These are phyloP conservation scores for Boletus coccyginus DNA, from an alignment of 768 basidiomycete species.

Conservation along the genomic window DNA sequence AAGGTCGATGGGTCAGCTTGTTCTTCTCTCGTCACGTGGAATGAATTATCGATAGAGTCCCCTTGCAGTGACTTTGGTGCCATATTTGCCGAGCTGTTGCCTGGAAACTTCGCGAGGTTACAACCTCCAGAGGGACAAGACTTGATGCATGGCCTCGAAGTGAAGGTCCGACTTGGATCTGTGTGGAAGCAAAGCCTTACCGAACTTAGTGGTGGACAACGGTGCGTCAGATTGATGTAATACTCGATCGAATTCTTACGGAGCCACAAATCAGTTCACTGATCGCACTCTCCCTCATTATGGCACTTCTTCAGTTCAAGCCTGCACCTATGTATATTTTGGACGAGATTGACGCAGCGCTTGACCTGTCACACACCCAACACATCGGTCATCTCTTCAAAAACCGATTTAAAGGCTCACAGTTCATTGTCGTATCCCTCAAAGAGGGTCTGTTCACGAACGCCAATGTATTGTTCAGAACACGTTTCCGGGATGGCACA, in stretches of 20 bases:
- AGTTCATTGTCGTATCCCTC: constrained; percentile 96
- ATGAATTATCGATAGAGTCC: background rate
- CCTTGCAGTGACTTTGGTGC: constrained; percentile 82
- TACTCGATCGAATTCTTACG: background rate
- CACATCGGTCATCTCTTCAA: constrained; percentile 98
- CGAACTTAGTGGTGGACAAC: constrained; percentile 94
- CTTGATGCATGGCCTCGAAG: constrained; percentile 92
- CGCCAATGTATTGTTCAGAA: constrained; percentile 92
- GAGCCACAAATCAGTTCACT: constrained; percentile 61
- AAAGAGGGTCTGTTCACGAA: constrained; percentile 98
- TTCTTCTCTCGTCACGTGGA: background rate
- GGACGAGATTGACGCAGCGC: constrained; percentile 97
- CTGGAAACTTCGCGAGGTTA: constrained; percentile 94
- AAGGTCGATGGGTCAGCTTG: constrained; percentile 81
- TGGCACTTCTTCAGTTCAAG: constrained; percentile 99
- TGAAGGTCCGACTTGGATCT: constrained; percentile 90
- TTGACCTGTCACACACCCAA: constrained; percentile 94
- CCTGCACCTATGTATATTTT: constrained; percentile 99
- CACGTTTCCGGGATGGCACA: constrained; percentile 92
- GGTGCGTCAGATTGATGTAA: constrained; percentile 47
- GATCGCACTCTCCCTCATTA: constrained; percentile 96
- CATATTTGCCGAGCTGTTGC: constrained; percentile 93
- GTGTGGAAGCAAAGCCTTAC: constrained; percentile 99
- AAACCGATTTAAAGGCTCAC: constrained; percentile 94
- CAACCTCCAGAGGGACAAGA: constrained; percentile 93